phyloP scores from a whole-genome alignment of 1,284 basidiomycete species.

The Cutaneotrichosporon dermatis region DNA sequence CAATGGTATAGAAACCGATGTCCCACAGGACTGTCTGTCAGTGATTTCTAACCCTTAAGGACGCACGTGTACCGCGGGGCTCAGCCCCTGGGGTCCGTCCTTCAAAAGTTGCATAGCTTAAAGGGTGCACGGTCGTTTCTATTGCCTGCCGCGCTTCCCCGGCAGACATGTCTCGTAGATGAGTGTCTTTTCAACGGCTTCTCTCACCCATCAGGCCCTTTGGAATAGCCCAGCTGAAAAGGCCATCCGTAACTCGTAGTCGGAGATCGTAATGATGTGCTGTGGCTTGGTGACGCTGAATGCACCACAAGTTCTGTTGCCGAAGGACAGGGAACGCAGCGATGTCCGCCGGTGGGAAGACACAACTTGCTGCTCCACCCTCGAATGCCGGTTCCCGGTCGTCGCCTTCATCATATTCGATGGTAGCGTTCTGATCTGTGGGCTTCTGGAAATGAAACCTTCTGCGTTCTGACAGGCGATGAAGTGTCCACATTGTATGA shows the following conservation, averaged over 20 bases:
- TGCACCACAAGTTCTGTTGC: constrained; percentile 40
- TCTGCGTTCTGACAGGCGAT: not conserved
- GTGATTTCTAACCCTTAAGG: not conserved
- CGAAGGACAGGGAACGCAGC: constrained; percentile 29
- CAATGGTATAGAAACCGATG: constrained; percentile 34
- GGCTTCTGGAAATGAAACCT: too few relatives aligned
- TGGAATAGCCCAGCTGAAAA: constrained; percentile 39
- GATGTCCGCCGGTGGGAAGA: constrained; percentile 14
- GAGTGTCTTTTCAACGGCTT: not conserved
- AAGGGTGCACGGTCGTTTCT: constrained; percentile 37
- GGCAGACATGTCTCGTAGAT: too few relatives aligned
- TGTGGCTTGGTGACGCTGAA: constrained; percentile 40
- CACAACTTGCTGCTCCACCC: too few relatives aligned
- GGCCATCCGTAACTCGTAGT: constrained; percentile 33
- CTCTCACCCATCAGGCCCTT: constrained; percentile 34
- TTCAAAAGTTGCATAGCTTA: constrained; percentile 68
- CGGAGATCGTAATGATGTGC: constrained; percentile 42
- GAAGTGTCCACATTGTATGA: not conserved
- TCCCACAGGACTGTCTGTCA: constrained; percentile 36
- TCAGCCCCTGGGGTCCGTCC: constrained; percentile 64
- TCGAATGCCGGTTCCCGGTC: too few relatives aligned
- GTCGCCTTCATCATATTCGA: too few relatives aligned
- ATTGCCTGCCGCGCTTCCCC: constrained; percentile 26
- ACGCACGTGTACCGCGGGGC: constrained; percentile 26
- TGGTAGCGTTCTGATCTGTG: too few relatives aligned